phyloP scores from a whole-genome alignment of 352 stramenopile species.

The Phytophthora kernoviae region DNA sequence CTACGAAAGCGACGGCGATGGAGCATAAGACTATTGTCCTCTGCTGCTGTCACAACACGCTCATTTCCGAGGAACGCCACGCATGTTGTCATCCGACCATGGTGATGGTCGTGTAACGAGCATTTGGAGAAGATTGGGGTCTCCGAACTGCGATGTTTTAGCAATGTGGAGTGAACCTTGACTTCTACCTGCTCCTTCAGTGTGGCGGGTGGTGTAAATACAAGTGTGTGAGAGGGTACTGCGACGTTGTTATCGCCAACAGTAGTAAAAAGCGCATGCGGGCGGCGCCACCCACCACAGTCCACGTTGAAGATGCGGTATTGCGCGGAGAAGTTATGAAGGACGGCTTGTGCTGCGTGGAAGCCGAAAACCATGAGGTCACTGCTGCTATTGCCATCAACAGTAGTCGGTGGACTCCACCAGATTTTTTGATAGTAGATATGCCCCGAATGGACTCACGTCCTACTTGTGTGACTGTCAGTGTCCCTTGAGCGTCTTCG shows the following conservation, averaged over 20 bases:
- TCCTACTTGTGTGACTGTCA: slow-evolving; percentile 43
- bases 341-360: slow-evolving; percentile 67
- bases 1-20: slow-evolving; percentile 34
- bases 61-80: slow-evolving; percentile 47
- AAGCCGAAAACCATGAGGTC: slow-evolving; percentile 88
- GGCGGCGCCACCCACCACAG: slow-evolving; percentile 84
- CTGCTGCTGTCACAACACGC: slow-evolving; percentile 67
- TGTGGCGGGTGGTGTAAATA: slow-evolving; percentile 66
- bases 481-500: slow-evolving; percentile 24
- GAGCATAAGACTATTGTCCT: slow-evolving; percentile 87
- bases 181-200: slow-evolving; percentile 60
- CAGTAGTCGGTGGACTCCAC: slow-evolving; percentile 24
- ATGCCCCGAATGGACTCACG: slow-evolving; percentile 82
- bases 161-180: slow-evolving; percentile 69
- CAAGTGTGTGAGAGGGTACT: slow-evolving; percentile 59
- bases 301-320: slow-evolving; percentile 80
- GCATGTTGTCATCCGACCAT: slow-evolving; percentile 80
- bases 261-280: slow-evolving; percentile 55
- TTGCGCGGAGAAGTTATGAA: slow-evolving; percentile 77
- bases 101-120: slow-evolving; percentile 72
- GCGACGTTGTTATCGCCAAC: slow-evolving; percentile 18
- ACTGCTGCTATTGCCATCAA: not conserved
- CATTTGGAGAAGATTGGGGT: slow-evolving; percentile 25
- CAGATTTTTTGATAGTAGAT: slow-evolving; percentile 76
- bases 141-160: slow-evolving; percentile 1